These are phyloP conservation scores for Ceratocystis variospora DNA, from an alignment of 2,329 filamentous ascomycete genomes.

Conservation along the genomic window DNA sequence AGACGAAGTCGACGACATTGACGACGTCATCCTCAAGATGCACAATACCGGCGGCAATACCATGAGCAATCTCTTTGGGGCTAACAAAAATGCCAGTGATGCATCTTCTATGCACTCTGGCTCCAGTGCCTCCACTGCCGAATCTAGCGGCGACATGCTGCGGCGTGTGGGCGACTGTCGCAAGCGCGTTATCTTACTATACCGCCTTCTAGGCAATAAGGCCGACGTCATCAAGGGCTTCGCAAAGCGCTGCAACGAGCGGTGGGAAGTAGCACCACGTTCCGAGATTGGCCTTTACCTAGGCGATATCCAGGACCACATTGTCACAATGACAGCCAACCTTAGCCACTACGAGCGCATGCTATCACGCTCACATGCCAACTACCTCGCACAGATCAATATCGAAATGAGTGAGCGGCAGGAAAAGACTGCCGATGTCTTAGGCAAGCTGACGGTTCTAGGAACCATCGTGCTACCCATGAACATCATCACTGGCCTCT, in stretches of 20 bases:
- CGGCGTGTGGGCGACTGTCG: conserved; percentile 83
- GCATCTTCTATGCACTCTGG: conserved; percentile 28
- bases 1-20: conserved; percentile 92
- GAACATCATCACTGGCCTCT: conserved; percentile 97
- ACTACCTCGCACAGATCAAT: conserved; percentile 98
- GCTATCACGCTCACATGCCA: conserved; percentile 78
- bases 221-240: conserved; percentile 99
- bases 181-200: conserved; percentile 94
- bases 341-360: conserved; percentile 92
- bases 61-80: background rate
- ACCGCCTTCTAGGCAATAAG: conserved; percentile 86
- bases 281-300: conserved; percentile 96
- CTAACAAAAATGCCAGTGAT: conserved; percentile 24
- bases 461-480: conserved; percentile 95
- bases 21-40: conserved; percentile 74
- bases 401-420: conserved; percentile 97
- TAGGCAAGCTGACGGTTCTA: conserved; percentile 87
- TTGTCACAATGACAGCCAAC: conserved; percentile 97
- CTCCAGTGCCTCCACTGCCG: conserved; percentile 24
- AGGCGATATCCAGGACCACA: conserved; percentile 97
- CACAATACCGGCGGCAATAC: conserved; percentile 32
- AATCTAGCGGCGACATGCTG: conserved; percentile 65
- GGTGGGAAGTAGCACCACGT: conserved; percentile 89
- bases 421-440: conserved; percentile 86
- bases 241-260: conserved; percentile 93